These are phyloP conservation scores for Brassica juncea DNA, from an alignment of 345 rosid species.

Conservation along the genomic window DNA sequence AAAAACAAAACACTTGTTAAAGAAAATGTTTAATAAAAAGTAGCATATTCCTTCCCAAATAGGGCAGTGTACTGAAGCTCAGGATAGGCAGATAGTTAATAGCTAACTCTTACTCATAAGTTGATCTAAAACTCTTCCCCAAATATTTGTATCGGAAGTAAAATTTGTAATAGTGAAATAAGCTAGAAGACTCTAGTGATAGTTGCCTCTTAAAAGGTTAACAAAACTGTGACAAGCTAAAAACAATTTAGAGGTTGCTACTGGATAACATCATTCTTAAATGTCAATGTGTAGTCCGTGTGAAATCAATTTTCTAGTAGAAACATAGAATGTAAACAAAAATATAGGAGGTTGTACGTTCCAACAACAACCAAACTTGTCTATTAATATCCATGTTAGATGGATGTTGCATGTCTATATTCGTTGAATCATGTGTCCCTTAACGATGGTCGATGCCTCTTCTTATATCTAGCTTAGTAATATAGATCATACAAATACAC, in stretches of 20 bases:
- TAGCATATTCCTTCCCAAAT: not conserved
- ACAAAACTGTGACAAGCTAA: constrained; percentile 17
- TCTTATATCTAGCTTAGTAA: not conserved
- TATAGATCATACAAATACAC: not conserved
- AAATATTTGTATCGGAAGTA: not conserved
- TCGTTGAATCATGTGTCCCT: constrained; percentile 29
- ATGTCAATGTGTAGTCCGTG: constrained; percentile 7
- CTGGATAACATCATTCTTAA: not conserved
- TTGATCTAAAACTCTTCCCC: constrained; percentile 9
- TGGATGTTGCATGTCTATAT: constrained; percentile 29
- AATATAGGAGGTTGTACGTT: constrained; percentile 24
- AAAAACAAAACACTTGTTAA: not conserved
- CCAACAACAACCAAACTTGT: constrained; percentile 38
- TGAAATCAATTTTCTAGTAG: not conserved
- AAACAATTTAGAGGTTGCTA: constrained; percentile 15
- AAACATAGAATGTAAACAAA: constrained; percentile 31
- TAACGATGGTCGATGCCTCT: not conserved
- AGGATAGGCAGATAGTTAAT: not conserved
- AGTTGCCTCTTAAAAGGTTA: constrained; percentile 26
- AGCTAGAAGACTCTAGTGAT: constrained; percentile 4
- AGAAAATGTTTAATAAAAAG: not conserved
- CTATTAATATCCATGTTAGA: constrained; percentile 22
- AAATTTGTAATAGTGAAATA: constrained; percentile 18
- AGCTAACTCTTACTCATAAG: not conserved
- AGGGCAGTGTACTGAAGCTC: not conserved